Evolutionary conservation across 2,329 filamentous ascomycete species (phyloP), one percentile per base, ranked within the genome.

Genomic region (Colletotrichum ledebouriae): DNA sequence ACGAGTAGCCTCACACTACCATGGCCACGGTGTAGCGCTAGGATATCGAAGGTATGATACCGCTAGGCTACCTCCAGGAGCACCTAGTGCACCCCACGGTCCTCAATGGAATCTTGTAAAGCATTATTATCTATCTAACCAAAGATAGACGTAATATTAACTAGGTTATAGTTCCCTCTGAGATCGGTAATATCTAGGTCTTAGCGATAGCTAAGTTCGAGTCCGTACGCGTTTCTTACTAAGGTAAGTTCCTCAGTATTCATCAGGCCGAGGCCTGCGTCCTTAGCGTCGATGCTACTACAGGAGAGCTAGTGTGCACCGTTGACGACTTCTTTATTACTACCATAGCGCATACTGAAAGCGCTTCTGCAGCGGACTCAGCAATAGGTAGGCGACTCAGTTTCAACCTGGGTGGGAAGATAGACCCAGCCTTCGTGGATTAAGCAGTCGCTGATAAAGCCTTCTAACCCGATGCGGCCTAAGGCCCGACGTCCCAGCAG

Each of bases 241-340:
- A n/a, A n/a, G n/a, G n/a, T n/a, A 33, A 50, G 47, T 50, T 50
- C 47, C 47, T 50, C 29, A 13, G 47, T 50, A 20, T 50, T 22
- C 47, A 22, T 13, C 47, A 50, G 20, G 47, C 47, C 29, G 47
- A 50, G 47, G 47, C 47, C 20, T 25, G 20, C 47, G 25, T 50
- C 17, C 25, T 22, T n/a, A 25, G 20, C 11, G 25, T 50, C 3
- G 22, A 33, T 33, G 47, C 22, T 13, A 15, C 47, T 13, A 50
- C 47, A 6, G 22, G 22, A 25, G 47, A 50, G 20, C 47, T 22
- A 5, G 6, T 50, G 5, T 20, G 25, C 10, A 22, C 29, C 13
- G 47, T 13, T 4, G 47, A 50, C 20, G 47, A 22, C 7, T 50
- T 50, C 10, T 6, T 50, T 2, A 25, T 22, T 9, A 50, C 47